Evolutionary conservation across 1,284 basidiomycete species (phyloP).

Genomic region (Sanguinoderma infundibulare): DNA sequence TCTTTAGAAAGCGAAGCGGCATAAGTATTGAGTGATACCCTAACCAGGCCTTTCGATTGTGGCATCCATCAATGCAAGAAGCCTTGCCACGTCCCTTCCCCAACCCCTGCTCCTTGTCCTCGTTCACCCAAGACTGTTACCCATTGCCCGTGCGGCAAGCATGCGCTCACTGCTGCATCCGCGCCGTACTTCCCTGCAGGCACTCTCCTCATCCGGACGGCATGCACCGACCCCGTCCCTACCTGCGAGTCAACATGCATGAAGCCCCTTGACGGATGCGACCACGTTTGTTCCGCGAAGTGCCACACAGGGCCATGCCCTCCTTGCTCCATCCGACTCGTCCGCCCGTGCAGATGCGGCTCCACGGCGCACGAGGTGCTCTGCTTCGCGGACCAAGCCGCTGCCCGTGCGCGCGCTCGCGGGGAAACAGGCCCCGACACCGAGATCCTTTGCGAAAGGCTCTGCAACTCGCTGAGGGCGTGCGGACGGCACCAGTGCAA

Average conservation of each 20-base stretch:
- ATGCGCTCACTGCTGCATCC: conserved; percentile 49
- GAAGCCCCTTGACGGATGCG: conserved; percentile 65
- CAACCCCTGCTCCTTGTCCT: conserved; percentile 67
- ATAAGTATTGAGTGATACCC: background rate
- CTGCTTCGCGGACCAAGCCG: conserved; percentile 50
- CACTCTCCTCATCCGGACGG: conserved; percentile 48
- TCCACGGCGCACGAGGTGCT: conserved; percentile 56
- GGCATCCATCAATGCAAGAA: conserved; percentile 73
- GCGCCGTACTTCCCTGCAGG: conserved; percentile 39
- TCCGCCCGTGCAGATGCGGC: conserved; percentile 83
- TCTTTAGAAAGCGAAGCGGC: conserved; percentile 3
- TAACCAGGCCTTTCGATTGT: conserved; percentile 73
- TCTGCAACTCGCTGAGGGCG: conserved; percentile 73
- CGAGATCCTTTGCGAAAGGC: conserved; percentile 79
- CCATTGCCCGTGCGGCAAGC: conserved; percentile 83
- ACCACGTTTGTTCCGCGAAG: conserved; percentile 64
- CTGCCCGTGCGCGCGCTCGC: conserved; percentile 29
- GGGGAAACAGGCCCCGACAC: conserved; percentile 34
- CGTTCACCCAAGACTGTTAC: conserved; percentile 69
- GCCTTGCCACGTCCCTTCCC: conserved; percentile 74
- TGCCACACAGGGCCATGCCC: conserved; percentile 75
- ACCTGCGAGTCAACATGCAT: conserved; percentile 76
- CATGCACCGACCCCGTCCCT: conserved; percentile 79
- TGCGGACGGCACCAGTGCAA: conserved; percentile 87
- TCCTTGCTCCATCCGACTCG: conserved; percentile 70